These are phyloP conservation scores for Candida tetrigidarum DNA, from an alignment of 1,139 yeast species.

Conservation along the genomic window DNA sequence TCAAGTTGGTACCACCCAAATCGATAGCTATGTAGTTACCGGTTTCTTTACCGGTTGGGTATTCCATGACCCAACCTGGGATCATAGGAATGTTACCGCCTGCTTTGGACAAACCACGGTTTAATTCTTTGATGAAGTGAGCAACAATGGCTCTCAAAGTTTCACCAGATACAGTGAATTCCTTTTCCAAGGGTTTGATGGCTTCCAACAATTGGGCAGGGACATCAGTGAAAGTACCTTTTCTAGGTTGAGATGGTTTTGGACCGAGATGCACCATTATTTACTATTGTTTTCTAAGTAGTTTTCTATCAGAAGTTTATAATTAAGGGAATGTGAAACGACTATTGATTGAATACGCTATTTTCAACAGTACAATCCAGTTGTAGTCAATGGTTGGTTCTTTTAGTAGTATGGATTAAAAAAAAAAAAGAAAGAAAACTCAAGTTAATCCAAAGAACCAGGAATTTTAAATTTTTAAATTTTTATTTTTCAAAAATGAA, in stretches of 20 bases:
- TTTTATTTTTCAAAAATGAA: neutral
- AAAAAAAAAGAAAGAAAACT: neutral
- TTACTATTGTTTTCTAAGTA: neutral
- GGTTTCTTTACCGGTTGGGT: slow-evolving; percentile 87
- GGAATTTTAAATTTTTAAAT: too few relatives aligned
- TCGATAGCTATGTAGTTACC: slow-evolving; percentile 94
- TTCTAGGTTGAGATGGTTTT: slow-evolving; percentile 80
- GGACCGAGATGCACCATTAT: slow-evolving; percentile 86
- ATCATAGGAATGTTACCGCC: slow-evolving; percentile 96
- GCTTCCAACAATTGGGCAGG: slow-evolving; percentile 66
- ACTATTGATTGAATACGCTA: slow-evolving; percentile 1
- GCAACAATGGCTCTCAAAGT: slow-evolving; percentile 67
- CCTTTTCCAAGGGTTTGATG: slow-evolving; percentile 60
- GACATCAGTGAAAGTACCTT: slow-evolving; percentile 77
- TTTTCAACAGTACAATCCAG: slow-evolving; percentile 3
- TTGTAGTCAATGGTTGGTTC: slow-evolving; percentile 5
- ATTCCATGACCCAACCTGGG: slow-evolving; percentile 95
- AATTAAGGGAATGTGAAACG: neutral
- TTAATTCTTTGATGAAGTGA: slow-evolving; percentile 67
- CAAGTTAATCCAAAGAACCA: neutral
- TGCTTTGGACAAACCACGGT: slow-evolving; percentile 72
- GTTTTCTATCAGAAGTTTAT: neutral
- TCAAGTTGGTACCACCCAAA: slow-evolving; percentile 92
- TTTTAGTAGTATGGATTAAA: neutral
- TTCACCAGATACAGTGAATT: slow-evolving; percentile 64